Evolutionary conservation across 2,329 filamentous ascomycete genomes (phyloP), one percentile per base, ranked within the genome.

Genomic region (Verticillium albo-atrum): DNA sequence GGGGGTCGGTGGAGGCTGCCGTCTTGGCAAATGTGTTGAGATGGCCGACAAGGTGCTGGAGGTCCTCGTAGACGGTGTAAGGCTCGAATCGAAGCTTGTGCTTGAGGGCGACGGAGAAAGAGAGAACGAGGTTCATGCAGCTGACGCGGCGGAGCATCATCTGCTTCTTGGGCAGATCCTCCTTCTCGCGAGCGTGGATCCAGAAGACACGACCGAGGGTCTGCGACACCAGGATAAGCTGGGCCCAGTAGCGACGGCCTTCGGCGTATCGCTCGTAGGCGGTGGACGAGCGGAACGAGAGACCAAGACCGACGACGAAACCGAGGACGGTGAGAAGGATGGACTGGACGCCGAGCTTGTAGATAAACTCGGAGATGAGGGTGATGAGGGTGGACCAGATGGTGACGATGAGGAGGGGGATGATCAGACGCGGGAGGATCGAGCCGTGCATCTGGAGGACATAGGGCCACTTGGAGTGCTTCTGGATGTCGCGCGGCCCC

Each of bases 51-150:
- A 92, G 79, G 23, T 87, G 83, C 37, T 83, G 76, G 5, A 96
- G 79, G 68, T 95, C 91, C 1, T 88, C 82, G 71, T 95, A 94
- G 57, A 88, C 83, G 34, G 88, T 86, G 67, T 90, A 91, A 1
- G 91, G 91, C 71, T 96, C 91, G 71, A 94, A 94, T 32, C 91
- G 89, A 32, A 96, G 83, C 67, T 87, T 88, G 75, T 95, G 91
- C 76, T 94, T 94, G 61, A 96, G 79, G 2, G 91, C 77, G 20
- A 90, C 80, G n/a, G 90, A 83, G 67, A 90, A 95, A 2, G 90
- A 89, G 28, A 91, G 82, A 63, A 95, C 81, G 6, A 95, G 80
- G 70, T 95, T 94, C 72, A 95, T 84, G 6, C 86, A 86, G 17
- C 87, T 87, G 77, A 91, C 70, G 73, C 94, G 94, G 58, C 79